phyloP scores from a whole-genome alignment of 2,329 filamentous ascomycete genomes.

The Pseudogymnoascus sp. region DNA sequence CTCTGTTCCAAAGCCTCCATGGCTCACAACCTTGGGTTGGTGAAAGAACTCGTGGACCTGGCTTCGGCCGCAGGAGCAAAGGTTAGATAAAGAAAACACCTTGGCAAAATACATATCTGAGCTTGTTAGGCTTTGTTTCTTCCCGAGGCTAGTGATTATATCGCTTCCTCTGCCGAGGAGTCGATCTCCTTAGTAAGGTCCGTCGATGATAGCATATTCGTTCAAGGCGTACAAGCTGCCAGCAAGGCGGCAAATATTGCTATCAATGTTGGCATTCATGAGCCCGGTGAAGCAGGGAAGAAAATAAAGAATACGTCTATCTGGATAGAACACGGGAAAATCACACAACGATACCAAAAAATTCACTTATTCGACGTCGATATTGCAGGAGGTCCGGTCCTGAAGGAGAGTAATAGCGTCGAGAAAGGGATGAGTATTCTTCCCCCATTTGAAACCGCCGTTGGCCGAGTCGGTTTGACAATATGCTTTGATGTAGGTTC shows the following conservation, averaged over 20 bases:
- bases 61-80: slow-evolving; percentile 72
- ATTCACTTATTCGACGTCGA: slow-evolving; percentile 79
- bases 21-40: slow-evolving; percentile 72
- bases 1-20: slow-evolving; percentile 78
- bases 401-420: slow-evolving; percentile 60
- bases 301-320: slow-evolving; percentile 58
- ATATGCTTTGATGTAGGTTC: slow-evolving; percentile 78
- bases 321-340: slow-evolving; percentile 57
- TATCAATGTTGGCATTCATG: slow-evolving; percentile 84
- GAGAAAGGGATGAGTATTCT: slow-evolving; percentile 59
- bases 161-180: slow-evolving; percentile 60
- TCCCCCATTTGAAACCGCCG: slow-evolving; percentile 61
- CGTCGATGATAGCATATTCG: slow-evolving; percentile 61
- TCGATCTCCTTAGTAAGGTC: slow-evolving; percentile 65
- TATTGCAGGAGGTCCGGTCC: slow-evolving; percentile 46
- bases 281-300: slow-evolving; percentile 45
- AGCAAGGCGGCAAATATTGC: slow-evolving; percentile 58
- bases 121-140: slow-evolving; percentile 68
- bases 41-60: slow-evolving; percentile 61
- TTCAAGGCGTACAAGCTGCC: slow-evolving; percentile 63
- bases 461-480: slow-evolving; percentile 69
- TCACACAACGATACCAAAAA: slow-evolving; percentile 70
- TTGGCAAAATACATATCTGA: slow-evolving; percentile 4
- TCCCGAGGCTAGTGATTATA: slow-evolving; percentile 83
- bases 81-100: slow-evolving; percentile 38